A percentile compares a stretch with the other conserved stretches of the same genome.
These are phyloP conservation scores for Neurospora sp. DNA, from an alignment of 495 filamentous ascomycete genomes.

Conservation along the genomic window DNA sequence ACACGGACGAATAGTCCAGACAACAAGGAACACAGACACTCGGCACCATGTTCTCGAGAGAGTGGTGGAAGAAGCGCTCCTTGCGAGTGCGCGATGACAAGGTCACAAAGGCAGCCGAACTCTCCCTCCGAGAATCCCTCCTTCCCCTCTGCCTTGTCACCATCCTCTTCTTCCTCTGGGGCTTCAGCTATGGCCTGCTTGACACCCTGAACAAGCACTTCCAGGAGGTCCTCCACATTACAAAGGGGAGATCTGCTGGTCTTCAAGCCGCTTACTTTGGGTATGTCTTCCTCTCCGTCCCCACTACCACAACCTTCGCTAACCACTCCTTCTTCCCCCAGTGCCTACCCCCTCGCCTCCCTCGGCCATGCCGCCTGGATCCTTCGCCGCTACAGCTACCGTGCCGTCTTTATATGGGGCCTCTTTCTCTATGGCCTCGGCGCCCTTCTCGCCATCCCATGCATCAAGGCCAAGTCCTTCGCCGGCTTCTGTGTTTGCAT, in stretches of 20 bases:
- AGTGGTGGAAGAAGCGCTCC: constrained; percentile 24
- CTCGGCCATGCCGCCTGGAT: constrained; percentile 49
- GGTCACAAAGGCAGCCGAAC: constrained; percentile 44
- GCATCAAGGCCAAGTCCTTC: constrained; percentile 47
- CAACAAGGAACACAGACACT: not conserved
- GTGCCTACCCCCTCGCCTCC: constrained; percentile 45
- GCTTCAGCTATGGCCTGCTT: constrained; percentile 76
- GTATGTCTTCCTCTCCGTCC: not conserved
- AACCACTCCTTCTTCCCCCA: constrained; percentile 3
- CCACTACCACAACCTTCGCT: not conserved
- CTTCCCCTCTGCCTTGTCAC: constrained; percentile 52
- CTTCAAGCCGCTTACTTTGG: constrained; percentile 32
- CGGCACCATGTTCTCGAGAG: constrained; percentile 21
- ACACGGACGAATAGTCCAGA: not conserved
- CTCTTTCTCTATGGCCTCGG: constrained; percentile 31
- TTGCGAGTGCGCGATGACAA: constrained; percentile 34
- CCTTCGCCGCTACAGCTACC: constrained; percentile 52
- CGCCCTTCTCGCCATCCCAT: constrained; percentile 43
- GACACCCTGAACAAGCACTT: constrained; percentile 24
- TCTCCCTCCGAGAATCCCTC: constrained; percentile 45
- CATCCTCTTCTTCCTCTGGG: constrained; percentile 79
- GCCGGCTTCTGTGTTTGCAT: constrained; percentile 60
- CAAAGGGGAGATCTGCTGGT: constrained; percentile 22
- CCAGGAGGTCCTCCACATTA: constrained; percentile 33
- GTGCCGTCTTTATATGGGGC: constrained; percentile 47